Evolutionary conservation across 192 early-diverging fungal species (phyloP), one percentile per base, ranked within the genome.

Genomic region (Coemansia sp.): DNA sequence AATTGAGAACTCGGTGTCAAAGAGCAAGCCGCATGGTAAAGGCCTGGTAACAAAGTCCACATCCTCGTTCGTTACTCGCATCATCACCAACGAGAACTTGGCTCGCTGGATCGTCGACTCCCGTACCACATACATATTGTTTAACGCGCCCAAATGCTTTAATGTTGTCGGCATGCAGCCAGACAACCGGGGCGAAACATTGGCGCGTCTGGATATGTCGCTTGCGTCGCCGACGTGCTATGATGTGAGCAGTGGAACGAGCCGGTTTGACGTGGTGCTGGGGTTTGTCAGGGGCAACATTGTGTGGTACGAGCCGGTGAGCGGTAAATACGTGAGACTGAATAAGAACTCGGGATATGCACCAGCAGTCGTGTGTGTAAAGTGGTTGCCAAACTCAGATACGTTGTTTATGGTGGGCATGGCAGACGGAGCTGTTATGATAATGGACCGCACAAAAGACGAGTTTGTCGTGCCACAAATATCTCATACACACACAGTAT

Each of bases 301-400:
- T 28, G 77, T 97, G 25, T 91, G 89, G 86, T 96, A 89, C 66
- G 93, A 93, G 58, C 87, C 94, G 6, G 77, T 97, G 7, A 85
- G 88, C 38, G 93, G 93, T 62, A 93, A 93, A 67, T 95, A 93
- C 70, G 73, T 74, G 28, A 74, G 96, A 42, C 68, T 92, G 22
- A 98, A 97, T 69, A 90, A 91, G 64, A 85, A 87, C 85, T 87
- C 87, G 20, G 71, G 83, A 5, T 87, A 94, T 48, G 85, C 84
- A 48, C 80, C 85, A 9, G 73, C 84, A 8, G 90, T 95, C 15
- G 90, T 90, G 6, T 87, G 88, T 70, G 83, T 97, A 3, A 87
- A 87, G 75, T 98, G 96, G 94, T 71, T 97, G 54, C 96, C 96
- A 0, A 89, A 86, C 5, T 92, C 91, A 0, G 90, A 93, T 48